Conservation (phyloP, 1,284 basidiomycete species). For the Athelia sp. region DNA sequence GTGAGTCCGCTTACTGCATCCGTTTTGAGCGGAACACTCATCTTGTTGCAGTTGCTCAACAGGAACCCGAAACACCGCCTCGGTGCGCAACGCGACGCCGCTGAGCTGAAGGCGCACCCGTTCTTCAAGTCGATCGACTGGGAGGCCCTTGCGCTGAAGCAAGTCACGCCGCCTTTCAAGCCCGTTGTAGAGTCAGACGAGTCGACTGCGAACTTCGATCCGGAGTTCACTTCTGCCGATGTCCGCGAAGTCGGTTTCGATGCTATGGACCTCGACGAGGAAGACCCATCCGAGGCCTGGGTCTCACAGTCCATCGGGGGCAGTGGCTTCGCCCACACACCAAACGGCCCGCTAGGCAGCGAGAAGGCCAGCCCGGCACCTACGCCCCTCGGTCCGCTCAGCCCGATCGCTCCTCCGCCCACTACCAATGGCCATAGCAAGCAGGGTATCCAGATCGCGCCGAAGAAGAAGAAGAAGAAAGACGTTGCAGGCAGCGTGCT, state of each 20-base stretch:
- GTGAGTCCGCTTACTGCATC: conserved; percentile 44
- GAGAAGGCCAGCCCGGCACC: conserved; percentile 30
- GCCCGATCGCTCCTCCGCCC: neutral
- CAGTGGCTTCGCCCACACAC: conserved; percentile 44
- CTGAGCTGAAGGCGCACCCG: conserved; percentile 92
- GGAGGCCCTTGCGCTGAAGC: conserved; percentile 81
- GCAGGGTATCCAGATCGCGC: conserved; percentile 56
- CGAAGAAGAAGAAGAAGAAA: conserved; percentile 41
- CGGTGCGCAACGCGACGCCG: conserved; percentile 87
- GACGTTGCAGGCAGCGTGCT: conserved; percentile 58
- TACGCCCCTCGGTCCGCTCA: conserved; percentile 1
- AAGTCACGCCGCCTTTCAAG: conserved; percentile 97
- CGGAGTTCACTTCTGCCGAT: conserved; percentile 92
- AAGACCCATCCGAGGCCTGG: conserved; percentile 74
- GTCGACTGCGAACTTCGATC: conserved; percentile 96
- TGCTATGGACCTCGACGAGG: conserved; percentile 55
- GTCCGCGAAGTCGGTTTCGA: conserved; percentile 66
- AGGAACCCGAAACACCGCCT: conserved; percentile 97
- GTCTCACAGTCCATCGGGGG: conserved; percentile 40
- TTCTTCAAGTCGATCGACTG: conserved; percentile 96
- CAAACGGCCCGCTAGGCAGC: conserved; percentile 70
- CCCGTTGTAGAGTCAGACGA: conserved; percentile 98
- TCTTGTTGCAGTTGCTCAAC: conserved; percentile 75
- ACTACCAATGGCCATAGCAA: conserved; percentile 1
- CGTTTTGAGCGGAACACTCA: conserved; percentile 10